phyloP scores from a whole-genome alignment of 768 basidiomycete genomes.

The Collybiopsis confluens region DNA sequence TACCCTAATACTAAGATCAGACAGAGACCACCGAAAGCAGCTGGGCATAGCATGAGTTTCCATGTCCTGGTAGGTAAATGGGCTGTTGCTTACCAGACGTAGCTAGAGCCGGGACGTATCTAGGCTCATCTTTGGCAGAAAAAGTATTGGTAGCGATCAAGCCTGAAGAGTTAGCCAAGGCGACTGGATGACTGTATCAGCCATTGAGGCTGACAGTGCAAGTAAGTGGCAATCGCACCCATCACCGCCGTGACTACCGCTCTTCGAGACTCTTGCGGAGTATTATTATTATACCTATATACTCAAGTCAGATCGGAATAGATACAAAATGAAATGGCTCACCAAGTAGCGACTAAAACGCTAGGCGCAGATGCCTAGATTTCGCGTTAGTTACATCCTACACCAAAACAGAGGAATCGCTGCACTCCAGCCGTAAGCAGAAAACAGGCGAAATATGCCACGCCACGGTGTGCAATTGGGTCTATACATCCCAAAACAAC shows the following conservation, averaged over 20 bases:
- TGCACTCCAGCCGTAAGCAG: slow-evolving; percentile 45
- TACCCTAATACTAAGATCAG: slow-evolving; percentile 37
- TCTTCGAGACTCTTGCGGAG: slow-evolving; percentile 42
- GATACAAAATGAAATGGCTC: slow-evolving; percentile 10
- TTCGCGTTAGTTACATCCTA: background rate
- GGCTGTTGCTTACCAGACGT: slow-evolving; percentile 31
- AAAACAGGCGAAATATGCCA: slow-evolving; percentile 55
- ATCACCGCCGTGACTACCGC: slow-evolving; percentile 50
- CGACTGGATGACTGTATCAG: slow-evolving; percentile 24
- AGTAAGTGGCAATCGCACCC: slow-evolving; percentile 25
- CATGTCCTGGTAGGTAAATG: background rate
- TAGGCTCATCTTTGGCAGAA: slow-evolving; percentile 44
- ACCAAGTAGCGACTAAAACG: slow-evolving; percentile 39
- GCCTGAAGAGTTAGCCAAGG: slow-evolving; percentile 44
- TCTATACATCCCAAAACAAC: slow-evolving; percentile 44
- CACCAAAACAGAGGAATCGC: background rate
- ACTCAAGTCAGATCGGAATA: slow-evolving; percentile 5
- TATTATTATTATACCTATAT: slow-evolving; percentile 40
- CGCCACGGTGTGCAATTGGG: slow-evolving; percentile 30
- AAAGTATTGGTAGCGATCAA: slow-evolving; percentile 51
- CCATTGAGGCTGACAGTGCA: background rate
- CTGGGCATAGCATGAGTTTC: slow-evolving; percentile 17
- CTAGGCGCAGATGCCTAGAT: slow-evolving; percentile 43
- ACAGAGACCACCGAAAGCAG: slow-evolving; percentile 44
- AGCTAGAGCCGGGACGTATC: slow-evolving; percentile 44